Evolutionary conservation across 495 filamentous ascomycete species (phyloP).

Genomic region (Trichocladium uniseriatum): DNA sequence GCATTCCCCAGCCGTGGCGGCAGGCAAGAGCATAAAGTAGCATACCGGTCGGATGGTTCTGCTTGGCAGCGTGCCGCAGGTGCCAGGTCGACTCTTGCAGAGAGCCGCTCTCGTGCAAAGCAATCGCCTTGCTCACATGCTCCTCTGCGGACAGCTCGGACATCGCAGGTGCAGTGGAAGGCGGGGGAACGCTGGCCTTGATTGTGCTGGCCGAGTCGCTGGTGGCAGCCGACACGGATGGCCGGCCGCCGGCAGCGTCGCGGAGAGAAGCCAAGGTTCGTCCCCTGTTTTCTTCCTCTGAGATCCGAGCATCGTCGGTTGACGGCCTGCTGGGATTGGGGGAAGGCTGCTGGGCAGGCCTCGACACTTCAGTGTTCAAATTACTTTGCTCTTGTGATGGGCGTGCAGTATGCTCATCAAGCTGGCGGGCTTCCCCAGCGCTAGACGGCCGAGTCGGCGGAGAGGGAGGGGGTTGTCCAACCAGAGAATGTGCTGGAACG

Average conservation of each 20-base stretch:
- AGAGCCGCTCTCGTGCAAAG: constrained; percentile 74
- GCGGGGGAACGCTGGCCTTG: constrained; percentile 47
- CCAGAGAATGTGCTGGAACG: constrained; percentile 26
- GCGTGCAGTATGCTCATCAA: constrained; percentile 26
- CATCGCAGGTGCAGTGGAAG: constrained; percentile 38
- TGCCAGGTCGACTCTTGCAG: constrained; percentile 93
- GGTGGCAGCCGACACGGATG: constrained; percentile 45
- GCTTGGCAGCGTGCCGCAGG: constrained; percentile 77
- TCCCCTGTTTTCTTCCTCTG: constrained; percentile 33
- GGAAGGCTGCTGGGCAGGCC: constrained; percentile 26
- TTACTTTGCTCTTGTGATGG: constrained; percentile 39
- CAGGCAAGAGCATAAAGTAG: constrained; percentile 90
- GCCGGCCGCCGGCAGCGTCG: constrained; percentile 29
- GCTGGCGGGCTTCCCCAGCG: constrained; percentile 34
- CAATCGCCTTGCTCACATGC: constrained; percentile 79
- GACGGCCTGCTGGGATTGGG: constrained; percentile 42
- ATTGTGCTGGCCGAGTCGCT: constrained; percentile 59
- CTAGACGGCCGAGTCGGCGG: constrained; percentile 44
- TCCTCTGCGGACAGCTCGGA: constrained; percentile 66
- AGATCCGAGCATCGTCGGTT: constrained; percentile 30
- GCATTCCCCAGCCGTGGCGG: constrained; percentile 98
- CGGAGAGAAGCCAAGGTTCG: constrained; percentile 30
- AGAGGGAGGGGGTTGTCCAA: constrained; percentile 44
- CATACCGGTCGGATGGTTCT: constrained; percentile 85
- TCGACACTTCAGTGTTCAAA: constrained; percentile 33